Evolutionary conservation across 1,139 yeast genomes (phyloP).

Genomic region (Nakaseomyces uthaithaninus): DNA sequence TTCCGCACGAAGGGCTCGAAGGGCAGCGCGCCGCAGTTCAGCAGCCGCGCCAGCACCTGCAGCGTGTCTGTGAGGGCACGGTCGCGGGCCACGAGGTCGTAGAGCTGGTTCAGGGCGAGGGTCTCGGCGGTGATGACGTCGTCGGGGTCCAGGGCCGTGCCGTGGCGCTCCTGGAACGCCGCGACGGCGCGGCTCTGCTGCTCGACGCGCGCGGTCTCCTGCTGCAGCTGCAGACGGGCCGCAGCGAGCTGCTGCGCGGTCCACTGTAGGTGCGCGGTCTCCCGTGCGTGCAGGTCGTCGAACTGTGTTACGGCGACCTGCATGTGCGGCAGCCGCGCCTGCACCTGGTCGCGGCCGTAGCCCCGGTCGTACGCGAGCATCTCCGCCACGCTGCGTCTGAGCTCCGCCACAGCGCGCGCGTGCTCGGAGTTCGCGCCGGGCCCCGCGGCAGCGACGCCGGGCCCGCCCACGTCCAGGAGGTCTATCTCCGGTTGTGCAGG

Average conservation of each 20-base stretch:
- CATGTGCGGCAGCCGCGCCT: conserved; percentile 1
- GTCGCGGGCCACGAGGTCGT: conserved; percentile 57
- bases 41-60: conserved; percentile 51
- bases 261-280: neutral
- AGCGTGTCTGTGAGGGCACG: conserved; percentile 62
- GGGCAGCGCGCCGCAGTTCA: conserved; percentile 37
- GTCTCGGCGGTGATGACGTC: conserved; percentile 11
- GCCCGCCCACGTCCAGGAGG: neutral
- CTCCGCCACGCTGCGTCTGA: neutral
- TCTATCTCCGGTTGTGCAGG: neutral
- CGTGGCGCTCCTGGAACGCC: neutral
- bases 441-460: neutral
- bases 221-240: neutral
- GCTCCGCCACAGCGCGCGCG: neutral
- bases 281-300: conserved; percentile 3
- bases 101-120: conserved; percentile 41
- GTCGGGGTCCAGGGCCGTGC: conserved; percentile 6
- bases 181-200: neutral
- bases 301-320: conserved; percentile 4
- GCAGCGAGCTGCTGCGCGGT: neutral
- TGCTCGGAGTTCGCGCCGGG: too few species aligned
- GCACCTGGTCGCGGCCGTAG: conserved; percentile 1
- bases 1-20: conserved; percentile 33
- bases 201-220: neutral
- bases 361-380: neutral